Evolutionary conservation across 371 early-diverging fungal species (phyloP), one percentile per base, ranked within the genome.

Genomic region (Mucor mucedo): DNA sequence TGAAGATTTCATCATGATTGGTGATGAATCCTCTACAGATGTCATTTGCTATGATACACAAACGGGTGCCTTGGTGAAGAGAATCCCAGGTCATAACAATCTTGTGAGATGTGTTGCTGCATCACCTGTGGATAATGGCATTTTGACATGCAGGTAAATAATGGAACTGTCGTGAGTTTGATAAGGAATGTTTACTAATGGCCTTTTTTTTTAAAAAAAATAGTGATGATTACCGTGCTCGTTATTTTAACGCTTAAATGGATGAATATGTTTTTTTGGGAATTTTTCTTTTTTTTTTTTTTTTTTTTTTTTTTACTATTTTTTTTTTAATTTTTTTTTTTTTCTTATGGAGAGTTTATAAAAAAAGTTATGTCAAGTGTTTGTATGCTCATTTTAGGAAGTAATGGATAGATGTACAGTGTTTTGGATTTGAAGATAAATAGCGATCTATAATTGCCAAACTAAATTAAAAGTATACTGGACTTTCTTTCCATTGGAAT

Each of bases 1-100:
- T 73, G 96, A 95, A 72, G 85, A 87, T 21, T 87, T 78, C 71
- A 91, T 96, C 6, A 58, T 95, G 53, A 87, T 86, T 56, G 80
- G 89, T 27, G 94, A 94, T 72, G 93, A 92, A 63, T 71, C 72
- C 35, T 79, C 85, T 6, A 84, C 85, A 63, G 76, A 83, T 30
- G 82, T 89, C 16, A 70, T 83, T 28, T 80, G 80, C 68, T 92
- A 89, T 87, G 89, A 90, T 60, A 79, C 91, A 0, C 77, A 85
- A 32, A 87, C 85, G 1, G 90, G 86, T 30, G 58, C 52, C 4
- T 65, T 88, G 11, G 56, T 88, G 11, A 80, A 77, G 49, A 73
- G 79, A 44, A 71, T 81, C 10, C 59, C 79, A 3, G 81, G 81
- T 7, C 82, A 82, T 59, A 79, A 82, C 58, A 77, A 79, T 16